Evolutionary conservation across 768 basidiomycete species (phyloP), one percentile per base, ranked within the genome.

Genomic region (Hygrophorus pudorinus): DNA sequence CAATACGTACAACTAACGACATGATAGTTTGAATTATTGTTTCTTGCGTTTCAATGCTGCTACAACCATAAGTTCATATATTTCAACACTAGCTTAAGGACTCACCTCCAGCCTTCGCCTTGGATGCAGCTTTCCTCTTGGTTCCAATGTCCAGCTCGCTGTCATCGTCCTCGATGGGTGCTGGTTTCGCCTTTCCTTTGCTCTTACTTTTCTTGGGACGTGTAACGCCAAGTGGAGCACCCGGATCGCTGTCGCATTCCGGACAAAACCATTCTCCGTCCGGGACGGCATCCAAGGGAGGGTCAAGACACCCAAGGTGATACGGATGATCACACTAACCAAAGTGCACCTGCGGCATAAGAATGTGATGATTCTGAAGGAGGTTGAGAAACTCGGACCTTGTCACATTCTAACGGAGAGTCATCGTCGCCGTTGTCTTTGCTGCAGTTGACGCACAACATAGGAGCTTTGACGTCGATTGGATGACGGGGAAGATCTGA

Each of bases 201-300:
- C 47, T 20, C 42, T 55, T 51, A 36, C 54, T 52, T 35, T 58
- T 59, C 44, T 56, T 56, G 1, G 53, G 49, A 2, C 63, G 62
- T 56, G 62, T 64, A 8, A 57, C 55, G n/a, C 71, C 73, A 4
- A 73, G 67, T 4, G 76, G 72, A 4, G 74, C 75, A 7, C 73
- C 75, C 3, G 80, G 80, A 16, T 74, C 70, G 28, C 68, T 68
- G 7, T 64, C 60, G 56, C 91, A 94, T 44, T 75, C 68, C 0
- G 83, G 79, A 54, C 91, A 94, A 70, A 90, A 90, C 90, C 91
- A 92, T 65, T 92, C 86, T 30, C 87, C 93, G 28, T 85, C 83
- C 0, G 93, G 93, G 13, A 93, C 68, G 3, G 70, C 76, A 13
- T 65, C 59, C 37, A 98, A 63, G 2, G 91, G 88, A 13, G 91